Evolutionary conservation across 2,329 filamentous ascomycete species (phyloP), one percentile per base, ranked within the genome.

Genomic region (Ophiostoma australiae): DNA sequence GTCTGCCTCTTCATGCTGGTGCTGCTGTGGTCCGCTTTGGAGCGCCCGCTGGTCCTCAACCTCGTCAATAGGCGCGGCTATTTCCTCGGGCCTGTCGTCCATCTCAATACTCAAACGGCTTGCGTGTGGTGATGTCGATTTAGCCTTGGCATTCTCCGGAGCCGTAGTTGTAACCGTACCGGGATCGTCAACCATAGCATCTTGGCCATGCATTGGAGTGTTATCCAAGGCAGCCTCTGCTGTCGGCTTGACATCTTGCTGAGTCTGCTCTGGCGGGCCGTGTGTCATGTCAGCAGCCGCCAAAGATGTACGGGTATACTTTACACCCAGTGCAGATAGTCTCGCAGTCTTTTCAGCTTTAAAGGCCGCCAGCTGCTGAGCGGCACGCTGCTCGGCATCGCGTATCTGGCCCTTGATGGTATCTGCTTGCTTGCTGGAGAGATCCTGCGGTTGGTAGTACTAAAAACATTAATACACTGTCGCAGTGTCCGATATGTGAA

Each of bases 1-100:
- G 8, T 52, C 52, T 7, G 58, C 44, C 11, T 71, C 31, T 6
- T 72, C 39, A 15, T 31, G 83, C 71, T 82, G 80, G 69, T 78
- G 77, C 39, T 33, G 37, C 11, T 44, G 15, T 48, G 20, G 35
- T 20, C 67, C n/a, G 6, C 27, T 23, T 39, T 58, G 13, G 27
- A 23, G 39, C n/a, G 23, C 17, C 13, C 17, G 13, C 15, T 5
- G 13, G 35, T 8, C 79, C 52, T 58, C 27, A 15, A n/a, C n/a
- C n/a, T 27, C 52, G 15, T 27, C 52, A 17, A 31, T 8, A 58
- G n/a, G 10, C 13, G 27, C 52, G 11, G 10, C 6, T 13, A 10
- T 11, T 8, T 58, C 52, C 23, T 58, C 52, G 15, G 17, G 80
- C 23, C 27, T 58, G 80, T 75, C 63, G 3, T 66, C 55, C 37